A percentile compares a stretch with the other conserved stretches of the same genome.
Conservation (phyloP, 75 land plant genomes). For the Adiantum capillusveneris region DNA sequence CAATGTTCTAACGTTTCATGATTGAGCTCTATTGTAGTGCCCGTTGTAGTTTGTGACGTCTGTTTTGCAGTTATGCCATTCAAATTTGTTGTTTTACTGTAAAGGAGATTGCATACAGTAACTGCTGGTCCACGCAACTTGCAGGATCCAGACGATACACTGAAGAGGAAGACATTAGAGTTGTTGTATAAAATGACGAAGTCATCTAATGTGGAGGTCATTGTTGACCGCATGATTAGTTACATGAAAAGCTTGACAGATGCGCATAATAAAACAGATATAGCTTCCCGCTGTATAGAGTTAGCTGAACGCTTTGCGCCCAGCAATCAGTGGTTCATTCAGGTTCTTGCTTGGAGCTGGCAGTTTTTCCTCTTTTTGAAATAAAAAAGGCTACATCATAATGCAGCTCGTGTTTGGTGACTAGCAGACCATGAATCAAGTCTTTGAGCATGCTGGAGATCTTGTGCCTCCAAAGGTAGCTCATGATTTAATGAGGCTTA, state of each 20-base stretch:
- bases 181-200: constrained; percentile 95
- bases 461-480: constrained; percentile 84
- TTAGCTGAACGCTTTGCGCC: constrained; percentile 98
- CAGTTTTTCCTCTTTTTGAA: background rate
- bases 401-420: background rate
- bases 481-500: constrained; percentile 91
- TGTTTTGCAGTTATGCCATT: too few relatives aligned
- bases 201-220: constrained; percentile 94
- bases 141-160: constrained; percentile 99
- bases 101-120: too few relatives aligned
- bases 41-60: too few relatives aligned
- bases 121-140: too few relatives aligned
- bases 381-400: background rate
- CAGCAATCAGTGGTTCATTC: constrained; percentile 97
- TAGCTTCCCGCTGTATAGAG: constrained; percentile 90
- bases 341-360: constrained; percentile 30
- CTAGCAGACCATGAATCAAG: constrained; percentile 95
- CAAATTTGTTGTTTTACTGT: too few relatives aligned
- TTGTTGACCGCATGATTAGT: constrained; percentile 93
- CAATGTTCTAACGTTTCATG: too few relatives aligned
- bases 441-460: constrained; percentile 98
- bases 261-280: constrained; percentile 86
- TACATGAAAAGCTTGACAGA: constrained; percentile 93
- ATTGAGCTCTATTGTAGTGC: too few relatives aligned
- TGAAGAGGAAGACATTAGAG: constrained; percentile 96